Evolutionary conservation across 2,329 filamentous ascomycete genomes (phyloP).

Genomic region (Verticillium albo-atrum): DNA sequence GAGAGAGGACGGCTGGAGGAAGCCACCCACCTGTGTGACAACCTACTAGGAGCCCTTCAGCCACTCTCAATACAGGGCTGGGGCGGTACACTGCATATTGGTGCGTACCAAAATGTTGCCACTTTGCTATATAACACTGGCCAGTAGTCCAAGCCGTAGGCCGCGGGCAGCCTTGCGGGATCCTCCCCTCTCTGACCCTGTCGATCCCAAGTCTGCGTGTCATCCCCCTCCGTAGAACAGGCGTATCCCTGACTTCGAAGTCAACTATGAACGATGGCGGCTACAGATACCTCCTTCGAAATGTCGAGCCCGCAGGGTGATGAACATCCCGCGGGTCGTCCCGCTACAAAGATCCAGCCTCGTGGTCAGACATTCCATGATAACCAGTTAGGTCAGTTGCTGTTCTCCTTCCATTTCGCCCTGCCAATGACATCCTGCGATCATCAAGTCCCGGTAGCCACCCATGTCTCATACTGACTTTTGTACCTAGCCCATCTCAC

Average conservation of each 20-base stretch:
- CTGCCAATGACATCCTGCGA: too few relatives aligned
- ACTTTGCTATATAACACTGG: not conserved
- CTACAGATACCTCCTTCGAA: not conserved
- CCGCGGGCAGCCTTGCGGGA: not conserved
- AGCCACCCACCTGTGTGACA: not conserved
- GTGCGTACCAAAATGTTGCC: not conserved
- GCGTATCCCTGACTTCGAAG: not conserved
- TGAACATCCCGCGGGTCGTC: not conserved
- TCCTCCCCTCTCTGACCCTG: not conserved
- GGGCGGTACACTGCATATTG: not conserved
- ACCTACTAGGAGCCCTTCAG: not conserved
- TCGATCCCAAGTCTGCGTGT: not conserved
- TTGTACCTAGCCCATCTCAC: constrained; percentile 26
- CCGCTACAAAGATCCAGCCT: constrained; percentile 14
- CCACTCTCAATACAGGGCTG: not conserved
- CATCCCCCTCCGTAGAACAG: not conserved
- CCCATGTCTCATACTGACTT: not conserved
- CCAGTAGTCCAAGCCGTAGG: not conserved
- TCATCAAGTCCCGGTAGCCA: too few relatives aligned
- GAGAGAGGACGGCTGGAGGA: not conserved
- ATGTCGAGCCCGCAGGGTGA: not conserved
- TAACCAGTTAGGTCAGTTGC: constrained; percentile 24
- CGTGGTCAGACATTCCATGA: constrained; percentile 31
- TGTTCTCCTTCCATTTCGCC: too few relatives aligned
- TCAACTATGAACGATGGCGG: not conserved